phyloP scores from a whole-genome alignment of 305 asterid genomes.

The Ajuga reptans region DNA sequence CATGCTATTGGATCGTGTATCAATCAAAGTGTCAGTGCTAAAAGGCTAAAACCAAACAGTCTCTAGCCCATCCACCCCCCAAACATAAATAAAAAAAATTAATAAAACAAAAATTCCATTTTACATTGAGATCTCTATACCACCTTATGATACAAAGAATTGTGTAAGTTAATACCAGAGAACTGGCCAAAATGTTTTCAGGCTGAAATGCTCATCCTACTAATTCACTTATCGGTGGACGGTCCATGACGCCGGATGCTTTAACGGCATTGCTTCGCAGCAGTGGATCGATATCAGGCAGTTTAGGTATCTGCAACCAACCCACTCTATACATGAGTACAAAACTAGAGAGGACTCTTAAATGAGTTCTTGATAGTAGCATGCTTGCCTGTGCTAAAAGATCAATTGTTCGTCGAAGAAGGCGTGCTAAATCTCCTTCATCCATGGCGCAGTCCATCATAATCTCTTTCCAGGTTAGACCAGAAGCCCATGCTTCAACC shows the following conservation, averaged over 20 bases:
- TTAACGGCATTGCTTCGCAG: constrained; percentile 80
- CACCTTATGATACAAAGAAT: not conserved
- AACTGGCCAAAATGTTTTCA: not conserved
- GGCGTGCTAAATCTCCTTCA: constrained; percentile 97
- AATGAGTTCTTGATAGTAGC: not conserved
- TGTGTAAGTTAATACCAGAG: not conserved
- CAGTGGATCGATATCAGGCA: constrained; percentile 73
- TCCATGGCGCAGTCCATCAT: constrained; percentile 99
- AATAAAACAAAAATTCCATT: too few relatives aligned
- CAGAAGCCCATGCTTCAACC: constrained; percentile 99
- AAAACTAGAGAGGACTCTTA: not conserved
- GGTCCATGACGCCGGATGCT: constrained; percentile 86
- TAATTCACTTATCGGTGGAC: constrained; percentile 94
- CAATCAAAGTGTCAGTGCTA: too few relatives aligned
- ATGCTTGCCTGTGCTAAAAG: constrained; percentile 71
- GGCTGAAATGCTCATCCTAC: constrained; percentile 42
- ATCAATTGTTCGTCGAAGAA: constrained; percentile 79
- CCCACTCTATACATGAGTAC: not conserved
- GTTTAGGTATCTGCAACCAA: constrained; percentile 64
- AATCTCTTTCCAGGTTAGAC: constrained; percentile 94
- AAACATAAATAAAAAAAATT: too few relatives aligned
- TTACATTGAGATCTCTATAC: too few relatives aligned
- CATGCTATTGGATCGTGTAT: too few relatives aligned
- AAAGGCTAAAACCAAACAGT: too few relatives aligned
- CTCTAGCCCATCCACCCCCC: too few relatives aligned